These are phyloP conservation scores for Combretum micranthum DNA, from an alignment of 345 rosid species.

Conservation along the genomic window DNA sequence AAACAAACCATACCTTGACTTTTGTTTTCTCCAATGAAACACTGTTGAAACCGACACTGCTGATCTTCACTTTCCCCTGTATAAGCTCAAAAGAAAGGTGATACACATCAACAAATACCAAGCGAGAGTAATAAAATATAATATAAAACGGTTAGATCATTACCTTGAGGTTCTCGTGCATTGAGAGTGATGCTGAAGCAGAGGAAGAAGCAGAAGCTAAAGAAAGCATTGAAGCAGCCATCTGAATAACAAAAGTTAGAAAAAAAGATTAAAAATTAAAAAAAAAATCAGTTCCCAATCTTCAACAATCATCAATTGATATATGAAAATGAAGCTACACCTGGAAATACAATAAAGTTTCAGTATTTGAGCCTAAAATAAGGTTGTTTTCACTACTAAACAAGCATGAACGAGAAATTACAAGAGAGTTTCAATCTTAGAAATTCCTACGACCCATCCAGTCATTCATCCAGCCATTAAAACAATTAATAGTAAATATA, in stretches of 20 bases:
- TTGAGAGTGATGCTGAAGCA: slow-evolving; percentile 35
- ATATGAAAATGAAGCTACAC: background rate
- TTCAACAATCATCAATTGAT: background rate
- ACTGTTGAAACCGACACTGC: slow-evolving; percentile 25
- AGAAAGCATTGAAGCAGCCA: slow-evolving; percentile 68
- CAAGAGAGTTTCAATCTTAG: too few relatives aligned
- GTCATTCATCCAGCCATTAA: too few relatives aligned
- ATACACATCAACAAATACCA: too few relatives aligned
- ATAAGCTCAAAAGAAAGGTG: slow-evolving; percentile 4
- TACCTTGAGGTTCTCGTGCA: slow-evolving; percentile 56
- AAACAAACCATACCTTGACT: slow-evolving; percentile 39
- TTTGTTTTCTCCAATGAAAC: slow-evolving; percentile 25
- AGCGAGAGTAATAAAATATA: slow-evolving; percentile 4
- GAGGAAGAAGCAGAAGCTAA: slow-evolving; percentile 41
- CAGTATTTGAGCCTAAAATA: too few relatives aligned
- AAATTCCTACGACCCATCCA: too few relatives aligned
- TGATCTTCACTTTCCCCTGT: slow-evolving; percentile 59
- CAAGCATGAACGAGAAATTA: too few relatives aligned
- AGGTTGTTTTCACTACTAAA: too few relatives aligned
- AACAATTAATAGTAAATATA: too few relatives aligned
- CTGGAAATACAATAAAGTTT: background rate
- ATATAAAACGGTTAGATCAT: background rate
- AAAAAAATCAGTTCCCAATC: background rate
- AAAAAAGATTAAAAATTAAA: too few relatives aligned
- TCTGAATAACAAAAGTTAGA: slow-evolving; percentile 14